Conservation (phyloP, 2,329 filamentous ascomycete species). For the Chaetomium globosum region DNA sequence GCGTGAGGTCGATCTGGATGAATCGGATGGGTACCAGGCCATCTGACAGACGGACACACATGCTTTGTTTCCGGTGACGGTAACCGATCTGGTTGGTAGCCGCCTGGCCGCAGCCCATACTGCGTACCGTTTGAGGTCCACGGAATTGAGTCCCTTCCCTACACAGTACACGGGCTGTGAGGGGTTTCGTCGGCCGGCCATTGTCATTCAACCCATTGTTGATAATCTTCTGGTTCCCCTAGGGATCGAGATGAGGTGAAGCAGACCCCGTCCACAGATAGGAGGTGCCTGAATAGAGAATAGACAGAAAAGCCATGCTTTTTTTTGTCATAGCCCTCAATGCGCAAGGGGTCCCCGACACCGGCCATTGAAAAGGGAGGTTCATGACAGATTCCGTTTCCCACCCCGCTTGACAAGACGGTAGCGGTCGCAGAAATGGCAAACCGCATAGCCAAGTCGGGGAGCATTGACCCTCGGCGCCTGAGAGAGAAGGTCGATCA, state of each 20-base stretch:
- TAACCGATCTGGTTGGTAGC: constrained; percentile 29
- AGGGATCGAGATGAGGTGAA: constrained; percentile 25
- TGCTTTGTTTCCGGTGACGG: constrained; percentile 20
- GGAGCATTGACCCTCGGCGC: constrained; percentile 31
- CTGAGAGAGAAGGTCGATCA: constrained; percentile 33
- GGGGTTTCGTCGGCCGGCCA: not conserved
- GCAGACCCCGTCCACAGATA: constrained; percentile 11
- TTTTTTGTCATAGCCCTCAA: constrained; percentile 29
- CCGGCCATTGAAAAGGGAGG: not conserved
- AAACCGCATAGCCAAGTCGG: constrained; percentile 16
- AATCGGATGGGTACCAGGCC: constrained; percentile 28
- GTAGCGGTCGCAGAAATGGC: constrained; percentile 13
- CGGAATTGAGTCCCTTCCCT: constrained; percentile 5
- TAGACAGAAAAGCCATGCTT: constrained; percentile 11
- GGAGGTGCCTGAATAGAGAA: constrained; percentile 9
- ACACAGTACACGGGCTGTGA: constrained; percentile 4
- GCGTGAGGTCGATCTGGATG: constrained; percentile 32
- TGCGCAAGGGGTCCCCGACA: constrained; percentile 21
- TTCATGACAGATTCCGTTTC: constrained; percentile 10
- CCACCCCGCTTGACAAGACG: constrained; percentile 19
- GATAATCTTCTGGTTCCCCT: constrained; percentile 27
- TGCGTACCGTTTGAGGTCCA: constrained; percentile 9
- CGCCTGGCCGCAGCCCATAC: constrained; percentile 18
- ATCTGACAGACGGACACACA: constrained; percentile 18
- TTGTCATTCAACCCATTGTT: constrained; percentile 26